A percentile compares a stretch with the other conserved stretches of the same genome.
Evolutionary conservation across 768 basidiomycete genomes (phyloP).

Genomic region (Clavaria fumosa): DNA sequence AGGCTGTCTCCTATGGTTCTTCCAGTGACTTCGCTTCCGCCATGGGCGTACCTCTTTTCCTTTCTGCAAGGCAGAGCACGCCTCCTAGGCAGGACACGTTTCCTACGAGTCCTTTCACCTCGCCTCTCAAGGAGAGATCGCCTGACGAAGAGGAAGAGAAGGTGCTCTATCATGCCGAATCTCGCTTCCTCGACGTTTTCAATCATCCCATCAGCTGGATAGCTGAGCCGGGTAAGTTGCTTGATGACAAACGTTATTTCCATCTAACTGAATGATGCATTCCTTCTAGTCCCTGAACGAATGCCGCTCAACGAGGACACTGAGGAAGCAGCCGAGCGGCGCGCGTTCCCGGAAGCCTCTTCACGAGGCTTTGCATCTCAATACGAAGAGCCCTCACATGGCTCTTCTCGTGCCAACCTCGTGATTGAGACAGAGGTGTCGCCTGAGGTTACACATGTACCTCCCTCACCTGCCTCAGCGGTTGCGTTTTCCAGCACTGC

Average conservation of each 20-base stretch:
- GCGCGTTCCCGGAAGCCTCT: constrained; percentile 36
- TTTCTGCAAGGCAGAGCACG: constrained; percentile 21
- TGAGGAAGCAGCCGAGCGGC: constrained; percentile 33
- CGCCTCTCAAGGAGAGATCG: constrained; percentile 49
- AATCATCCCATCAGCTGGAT: constrained; percentile 65
- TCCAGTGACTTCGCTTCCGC: constrained; percentile 19
- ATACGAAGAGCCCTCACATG: constrained; percentile 38
- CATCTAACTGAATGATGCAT: constrained; percentile 7
- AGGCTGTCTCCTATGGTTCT: constrained; percentile 34
- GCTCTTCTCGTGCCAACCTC: constrained; percentile 42
- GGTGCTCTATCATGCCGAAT: constrained; percentile 47
- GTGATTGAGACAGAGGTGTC: constrained; percentile 50
- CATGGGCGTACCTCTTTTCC: constrained; percentile 37
- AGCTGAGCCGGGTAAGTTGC: constrained; percentile 47
- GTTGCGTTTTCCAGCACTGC: constrained; percentile 28
- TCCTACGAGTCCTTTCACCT: constrained; percentile 57
- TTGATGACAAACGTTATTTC: constrained; percentile 6
- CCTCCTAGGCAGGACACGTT: constrained; percentile 44
- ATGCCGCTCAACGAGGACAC: constrained; percentile 49
- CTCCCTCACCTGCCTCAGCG: constrained; percentile 35
- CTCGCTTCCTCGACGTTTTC: constrained; percentile 29
- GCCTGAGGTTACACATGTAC: constrained; percentile 30
- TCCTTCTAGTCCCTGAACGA: constrained; percentile 43
- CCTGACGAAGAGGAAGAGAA: constrained; percentile 51
- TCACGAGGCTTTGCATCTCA: constrained; percentile 32